Evolutionary conservation across 2,329 filamentous ascomycete species (phyloP), one percentile per base, ranked within the genome.

Genomic region (Colletotrichum orbiculare): DNA sequence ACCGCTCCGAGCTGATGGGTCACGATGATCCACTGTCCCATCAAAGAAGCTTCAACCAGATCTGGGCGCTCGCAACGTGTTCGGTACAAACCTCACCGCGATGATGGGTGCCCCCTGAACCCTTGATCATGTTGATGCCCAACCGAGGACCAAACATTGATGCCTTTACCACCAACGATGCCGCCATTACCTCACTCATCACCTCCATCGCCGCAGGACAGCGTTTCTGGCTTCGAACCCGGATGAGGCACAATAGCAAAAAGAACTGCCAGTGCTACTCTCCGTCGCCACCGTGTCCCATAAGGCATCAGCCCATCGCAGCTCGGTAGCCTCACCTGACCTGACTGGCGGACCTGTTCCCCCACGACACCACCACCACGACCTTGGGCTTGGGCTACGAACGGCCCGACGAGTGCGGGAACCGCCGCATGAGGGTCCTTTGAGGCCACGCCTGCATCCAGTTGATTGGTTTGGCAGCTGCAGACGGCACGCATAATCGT

Each of bases 351-450:
- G 45, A 49, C 55, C 55, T 43, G 17, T 15, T 45, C 43, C 35
- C 50, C 42, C 43, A n/a, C 15, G 13, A 43, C 42, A 43, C 42
- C 50, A 61, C 53, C 60, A 54, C 64, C 60, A 58, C 35, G 42
- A 46, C n/a, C 38, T 49, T 17, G 41, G 35, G 33, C 53, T 53
- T 43, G 42, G 64, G 42, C 53, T 37, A 45, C 25, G 42, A 54
- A 12, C 64, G 54, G 59, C 54, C 54, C 64, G 64, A 64, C 60
- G 54, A 59, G 54, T 66, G 64, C 64, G 64, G 64, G 64, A 66
- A 64, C 54, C 9, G 60, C 54, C 64, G 64, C 43, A 62, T 49
- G 41, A 39, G 48, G 17, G 34, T 37, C 39, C 38, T 15, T 43
- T 48, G 25, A 25, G n/a, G 42, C 48, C 64, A 64, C 49, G 64